Conservation (phyloP, 1,139 yeast species). For the Kluyveromyces sp. region DNA sequence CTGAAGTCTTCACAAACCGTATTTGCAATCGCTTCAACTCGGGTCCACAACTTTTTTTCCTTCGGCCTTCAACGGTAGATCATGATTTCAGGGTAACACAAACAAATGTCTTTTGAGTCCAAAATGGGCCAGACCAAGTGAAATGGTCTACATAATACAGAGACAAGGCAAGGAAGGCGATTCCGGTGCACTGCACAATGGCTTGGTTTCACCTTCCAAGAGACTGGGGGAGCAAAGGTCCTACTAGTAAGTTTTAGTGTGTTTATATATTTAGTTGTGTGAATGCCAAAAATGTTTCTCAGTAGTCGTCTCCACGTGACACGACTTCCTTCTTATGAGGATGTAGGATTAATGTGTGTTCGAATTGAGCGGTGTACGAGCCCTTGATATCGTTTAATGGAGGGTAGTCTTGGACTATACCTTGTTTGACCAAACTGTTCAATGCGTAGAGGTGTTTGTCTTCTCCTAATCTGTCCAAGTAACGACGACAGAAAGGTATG, state of each 20-base stretch:
- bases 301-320: conserved; percentile 91
- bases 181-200: no score
- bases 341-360: conserved; percentile 85
- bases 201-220: not conserved
- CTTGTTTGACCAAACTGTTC: conserved; percentile 77
- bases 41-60: not conserved
- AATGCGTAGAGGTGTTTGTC: conserved; percentile 87
- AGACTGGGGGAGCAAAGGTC: not conserved
- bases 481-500: conserved; percentile 93
- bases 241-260: not conserved
- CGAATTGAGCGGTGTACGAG: conserved; percentile 91
- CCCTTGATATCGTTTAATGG: conserved; percentile 85
- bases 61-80: not conserved
- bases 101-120: not conserved
- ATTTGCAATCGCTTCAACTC: not conserved
- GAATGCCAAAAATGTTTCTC: no score
- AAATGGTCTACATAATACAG: no score
- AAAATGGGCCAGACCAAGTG: no score
- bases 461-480: conserved; percentile 84
- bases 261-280: conserved; percentile 6
- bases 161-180: no score
- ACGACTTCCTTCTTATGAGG: conserved; percentile 92
- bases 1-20: not conserved
- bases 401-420: conserved; percentile 89
- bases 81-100: not conserved